Evolutionary conservation across 129 eudicot species (phyloP), one percentile per base, ranked within the genome.

Genomic region (Helichrysum umbraculigerum): DNA sequence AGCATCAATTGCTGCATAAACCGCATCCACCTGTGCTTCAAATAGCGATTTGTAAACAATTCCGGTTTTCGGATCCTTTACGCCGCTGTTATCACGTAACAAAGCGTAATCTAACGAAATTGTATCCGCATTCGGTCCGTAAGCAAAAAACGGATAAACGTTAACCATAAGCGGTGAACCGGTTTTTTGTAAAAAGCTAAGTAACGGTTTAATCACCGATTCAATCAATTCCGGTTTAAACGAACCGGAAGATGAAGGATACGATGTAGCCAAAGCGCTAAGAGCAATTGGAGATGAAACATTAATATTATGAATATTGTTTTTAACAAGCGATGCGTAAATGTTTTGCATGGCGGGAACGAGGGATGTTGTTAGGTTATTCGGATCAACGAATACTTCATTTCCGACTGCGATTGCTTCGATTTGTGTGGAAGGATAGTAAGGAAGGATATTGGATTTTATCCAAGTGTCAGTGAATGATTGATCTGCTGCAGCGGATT

Each of bases 21-120:
- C 99, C 17, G 99, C 99, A 75, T 95, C 99, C 32, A 89, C 42
- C 58, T 95, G 97, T 66, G 99, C 99, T 30, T 95, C 99, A 28
- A 95, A 72, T 0, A 95, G 76, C 67, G 83, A 84, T 28, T 86
- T 81, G 83, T 95, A 95, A 2, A 80, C 68, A 8, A 87, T 71
- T 17, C 99, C 99, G 32, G 87, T 77, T 41, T 81, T 85, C 0
- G 94, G 71, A 72, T 95, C 97, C n/a, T 50, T 74, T 9, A 84
- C 91, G 72, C 93, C 91, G 0, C 76, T 25, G 54, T 88, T 87
- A 29, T 84, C 82, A 0, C 86, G 76, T 59, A 88, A 78, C 83
- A 95, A 34, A 28, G 97, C 96, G 84, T 95, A 95, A 63, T 90
- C 93, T 7, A 95, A 58, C 0, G 99, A 85, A 16, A 95, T 91